phyloP scores from a whole-genome alignment of 306 rosid genomes.

The Oxytropis ochrocephala region DNA sequence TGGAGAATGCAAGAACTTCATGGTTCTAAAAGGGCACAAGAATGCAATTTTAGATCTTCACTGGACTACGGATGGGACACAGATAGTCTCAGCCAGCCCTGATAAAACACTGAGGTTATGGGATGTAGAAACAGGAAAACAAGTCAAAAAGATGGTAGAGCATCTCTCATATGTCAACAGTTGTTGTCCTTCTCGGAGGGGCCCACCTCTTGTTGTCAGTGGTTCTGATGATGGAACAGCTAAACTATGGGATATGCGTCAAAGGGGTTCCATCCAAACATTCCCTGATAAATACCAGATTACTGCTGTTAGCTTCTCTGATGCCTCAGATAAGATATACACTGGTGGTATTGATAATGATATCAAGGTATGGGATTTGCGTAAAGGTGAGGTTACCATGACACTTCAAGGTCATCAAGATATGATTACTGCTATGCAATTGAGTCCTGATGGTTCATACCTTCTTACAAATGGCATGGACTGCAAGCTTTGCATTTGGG shows the following conservation, averaged over 20 bases:
- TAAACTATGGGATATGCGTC: conserved; percentile 96
- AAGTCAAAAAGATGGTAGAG: conserved; percentile 90
- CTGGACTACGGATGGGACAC: conserved; percentile 91
- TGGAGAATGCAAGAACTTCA: conserved; percentile 88
- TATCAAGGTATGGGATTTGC: conserved; percentile 90
- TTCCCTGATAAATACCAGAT: conserved; percentile 93
- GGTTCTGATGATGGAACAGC: conserved; percentile 98
- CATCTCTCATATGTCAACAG: conserved; percentile 88
- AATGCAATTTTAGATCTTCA: conserved; percentile 94
- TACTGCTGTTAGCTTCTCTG: conserved; percentile 83
- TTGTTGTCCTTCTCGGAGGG: conserved; percentile 91
- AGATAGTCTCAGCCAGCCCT: conserved; percentile 81
- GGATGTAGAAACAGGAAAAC: conserved; percentile 93
- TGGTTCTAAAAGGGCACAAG: conserved; percentile 92
- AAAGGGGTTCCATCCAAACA: conserved; percentile 92
- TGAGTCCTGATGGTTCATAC: conserved; percentile 99
- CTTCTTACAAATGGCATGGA: conserved; percentile 97
- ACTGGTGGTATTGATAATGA: conserved; percentile 92
- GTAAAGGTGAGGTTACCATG: conserved; percentile 85
- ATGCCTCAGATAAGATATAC: conserved; percentile 89
- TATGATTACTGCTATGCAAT: conserved; percentile 89
- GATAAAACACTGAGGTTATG: conserved; percentile 90
- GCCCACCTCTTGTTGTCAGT: conserved; percentile 86
- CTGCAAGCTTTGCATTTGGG: conserved; percentile 94
- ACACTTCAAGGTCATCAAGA: conserved; percentile 95